Evolutionary conservation across 2,329 filamentous ascomycete species (phyloP), one percentile per base, ranked within the genome.

Genomic region (Beauveria caledonica): DNA sequence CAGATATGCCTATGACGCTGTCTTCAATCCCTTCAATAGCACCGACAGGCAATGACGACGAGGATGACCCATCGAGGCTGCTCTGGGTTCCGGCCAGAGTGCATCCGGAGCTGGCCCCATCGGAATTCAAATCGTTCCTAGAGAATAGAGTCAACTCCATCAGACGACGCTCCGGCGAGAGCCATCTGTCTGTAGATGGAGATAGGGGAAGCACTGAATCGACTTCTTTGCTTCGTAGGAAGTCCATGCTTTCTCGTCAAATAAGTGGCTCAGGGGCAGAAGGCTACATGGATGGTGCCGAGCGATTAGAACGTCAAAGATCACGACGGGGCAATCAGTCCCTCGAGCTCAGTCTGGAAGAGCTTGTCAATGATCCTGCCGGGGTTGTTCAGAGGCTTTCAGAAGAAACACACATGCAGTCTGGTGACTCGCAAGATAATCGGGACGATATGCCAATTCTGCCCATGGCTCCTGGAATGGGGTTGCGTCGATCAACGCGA

Each of bases 81-180:
- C 89, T 97, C 65, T 99, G 94, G 94, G 94, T 99, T 6, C 94
- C 94, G 5, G 94, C 94, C 25, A 86, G 92, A 62, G 82, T 99
- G 29, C 94, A 99, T 68, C 94, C 94, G 0, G 94, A 99, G 73
- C 79, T 99, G 53, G 94, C 94, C 3, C 94, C 94, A 1, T 92
- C 89, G 69, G 94, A 97, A 67, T 99, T 97, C 79, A 97, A 96
- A 74, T 93, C 88, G 1, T 99, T 97, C 66, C 82, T 99, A 2
- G 93, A 99, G 69, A 95, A 92, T 64, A 87, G 92, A 69, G 90
- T 97, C 13, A 89, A 96, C 66, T 88, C 90, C 40, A 96, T 97
- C 67, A 87, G 91, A 71, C 82, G 92, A 65, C 85, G 90, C 67
- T 96, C 92, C 1, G 87, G 88, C 25, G 91, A 87, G 66, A 87